phyloP scores from a whole-genome alignment of 2,329 filamentous ascomycete species.

The Cercospora sp. region DNA sequence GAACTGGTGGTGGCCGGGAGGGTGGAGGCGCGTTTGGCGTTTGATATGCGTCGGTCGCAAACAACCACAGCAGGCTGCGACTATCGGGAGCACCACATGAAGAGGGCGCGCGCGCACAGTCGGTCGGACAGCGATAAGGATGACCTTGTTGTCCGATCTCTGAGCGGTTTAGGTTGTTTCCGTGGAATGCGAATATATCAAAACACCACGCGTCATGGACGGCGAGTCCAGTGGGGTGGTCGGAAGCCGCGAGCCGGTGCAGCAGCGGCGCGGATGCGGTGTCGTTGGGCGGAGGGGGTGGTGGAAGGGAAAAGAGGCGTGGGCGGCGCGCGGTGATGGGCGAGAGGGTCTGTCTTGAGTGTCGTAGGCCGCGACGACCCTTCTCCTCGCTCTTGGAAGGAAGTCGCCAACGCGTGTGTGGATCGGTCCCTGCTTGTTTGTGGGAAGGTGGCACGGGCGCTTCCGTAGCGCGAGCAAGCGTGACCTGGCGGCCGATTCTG shows the following conservation, averaged over 20 bases:
- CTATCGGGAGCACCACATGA: slow-evolving; percentile 20
- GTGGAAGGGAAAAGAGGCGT: slow-evolving; percentile 12
- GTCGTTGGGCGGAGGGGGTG: neutral
- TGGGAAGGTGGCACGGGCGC: neutral
- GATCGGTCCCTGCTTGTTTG: slow-evolving; percentile 6
- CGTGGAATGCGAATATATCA: slow-evolving; percentile 25
- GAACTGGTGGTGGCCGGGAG: neutral
- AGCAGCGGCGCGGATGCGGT: slow-evolving; percentile 3
- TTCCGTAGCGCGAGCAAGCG: neutral
- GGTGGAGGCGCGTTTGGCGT: slow-evolving; percentile 5
- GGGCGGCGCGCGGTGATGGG: slow-evolving; percentile 13
- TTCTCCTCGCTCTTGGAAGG: neutral
- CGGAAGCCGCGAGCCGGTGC: slow-evolving; percentile 9
- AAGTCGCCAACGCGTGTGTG: slow-evolving; percentile 3
- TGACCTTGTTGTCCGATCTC: slow-evolving; percentile 22
- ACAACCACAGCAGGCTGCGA: slow-evolving; percentile 16
- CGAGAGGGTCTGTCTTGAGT: neutral
- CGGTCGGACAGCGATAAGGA: slow-evolving; percentile 26
- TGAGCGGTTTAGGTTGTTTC: slow-evolving; percentile 21
- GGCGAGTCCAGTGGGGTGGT: slow-evolving; percentile 9
- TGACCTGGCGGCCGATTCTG: neutral
- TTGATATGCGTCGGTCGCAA: slow-evolving; percentile 16
- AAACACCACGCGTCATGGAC: slow-evolving; percentile 18
- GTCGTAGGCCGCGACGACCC: slow-evolving; percentile 3
- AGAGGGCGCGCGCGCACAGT: slow-evolving; percentile 19